Evolutionary conservation across 2,329 filamentous ascomycete species (phyloP), one percentile per base, ranked within the genome.

Genomic region (Hypoxylon sp.): DNA sequence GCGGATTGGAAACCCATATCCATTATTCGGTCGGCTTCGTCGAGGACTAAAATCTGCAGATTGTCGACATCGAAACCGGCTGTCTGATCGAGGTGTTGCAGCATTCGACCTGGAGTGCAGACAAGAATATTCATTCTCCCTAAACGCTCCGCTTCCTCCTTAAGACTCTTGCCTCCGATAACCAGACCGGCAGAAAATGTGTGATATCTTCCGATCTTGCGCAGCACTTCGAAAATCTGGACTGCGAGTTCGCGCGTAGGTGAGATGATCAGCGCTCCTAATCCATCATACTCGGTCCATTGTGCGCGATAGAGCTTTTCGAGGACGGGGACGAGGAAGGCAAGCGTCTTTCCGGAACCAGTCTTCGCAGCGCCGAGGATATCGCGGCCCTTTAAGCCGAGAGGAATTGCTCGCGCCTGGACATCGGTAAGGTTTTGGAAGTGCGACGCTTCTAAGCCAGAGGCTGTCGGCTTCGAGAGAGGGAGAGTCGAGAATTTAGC

Each of bases 51-150:
- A 78, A 99, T 92, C 81, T 97, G 93, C 70, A 99, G 80, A 77
- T 97, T 96, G 78, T 96, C 91, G 69, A 95, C 92, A 71, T 95
- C 93, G 76, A 99, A 92, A 17, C 91, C 90, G 0, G 93, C 93
- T 0, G 95, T 98, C 82, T 98, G 94, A 75, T 97, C 95, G 75
- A 99, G 84, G 79, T 99, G 96, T 80, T 99, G 96, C 73, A 98
- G 82, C 86, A 99, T 97, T 36, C 96, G 89, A 1, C 96, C 96
- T 0, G 96, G 96, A 1, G 96, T 99, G 76, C 94, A 97, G 9
- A 99, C 93, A 25, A 99, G 82, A 51, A 99, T 98, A 78, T 98
- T 99, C 95, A 99, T 98, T 70, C 93, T 89, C 2, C 89, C 88
- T 66, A 99, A 78, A 34, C 94, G 87, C 73, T 97, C 93, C 23